These are phyloP conservation scores for Cladobotryum protrusum DNA, from an alignment of 2,329 filamentous ascomycete species.

Conservation along the genomic window DNA sequence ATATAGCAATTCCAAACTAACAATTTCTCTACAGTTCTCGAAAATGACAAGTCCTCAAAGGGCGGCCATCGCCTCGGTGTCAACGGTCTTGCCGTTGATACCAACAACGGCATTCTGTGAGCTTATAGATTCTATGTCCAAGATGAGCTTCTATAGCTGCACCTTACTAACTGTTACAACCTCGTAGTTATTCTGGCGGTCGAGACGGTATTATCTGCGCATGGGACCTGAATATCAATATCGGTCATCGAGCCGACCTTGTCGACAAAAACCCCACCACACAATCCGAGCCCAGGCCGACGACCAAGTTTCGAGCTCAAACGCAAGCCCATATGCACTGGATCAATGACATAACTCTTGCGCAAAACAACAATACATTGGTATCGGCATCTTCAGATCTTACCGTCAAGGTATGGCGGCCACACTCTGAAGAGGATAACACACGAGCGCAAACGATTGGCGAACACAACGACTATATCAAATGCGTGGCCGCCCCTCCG, in stretches of 20 bases:
- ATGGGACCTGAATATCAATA: slow-evolving; percentile 79
- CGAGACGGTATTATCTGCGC: slow-evolving; percentile 94
- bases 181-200: slow-evolving; percentile 79
- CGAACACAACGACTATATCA: slow-evolving; percentile 92
- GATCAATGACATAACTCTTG: slow-evolving; percentile 88
- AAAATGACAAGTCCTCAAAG: slow-evolving; percentile 50
- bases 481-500: slow-evolving; percentile 75
- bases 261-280: slow-evolving; percentile 24
- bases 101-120: slow-evolving; percentile 78
- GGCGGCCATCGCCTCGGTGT: slow-evolving; percentile 91
- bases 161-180: neutral
- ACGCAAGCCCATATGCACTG: slow-evolving; percentile 82
- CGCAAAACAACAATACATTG: slow-evolving; percentile 69
- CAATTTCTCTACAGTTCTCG: slow-evolving; percentile 41
- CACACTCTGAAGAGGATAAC: slow-evolving; percentile 55
- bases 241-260: slow-evolving; percentile 33
- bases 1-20: neutral
- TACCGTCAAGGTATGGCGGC: slow-evolving; percentile 88
- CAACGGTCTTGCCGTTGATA: slow-evolving; percentile 87
- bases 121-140: slow-evolving; percentile 22
- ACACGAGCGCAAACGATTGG: slow-evolving; percentile 63
- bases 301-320: slow-evolving; percentile 55
- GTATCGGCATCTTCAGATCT: slow-evolving; percentile 92
- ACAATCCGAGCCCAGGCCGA: slow-evolving; percentile 32
- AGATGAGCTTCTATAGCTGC: neutral